These are phyloP conservation scores for Eucalyptus caleyi DNA, from an alignment of 345 rosid species.

Conservation along the genomic window DNA sequence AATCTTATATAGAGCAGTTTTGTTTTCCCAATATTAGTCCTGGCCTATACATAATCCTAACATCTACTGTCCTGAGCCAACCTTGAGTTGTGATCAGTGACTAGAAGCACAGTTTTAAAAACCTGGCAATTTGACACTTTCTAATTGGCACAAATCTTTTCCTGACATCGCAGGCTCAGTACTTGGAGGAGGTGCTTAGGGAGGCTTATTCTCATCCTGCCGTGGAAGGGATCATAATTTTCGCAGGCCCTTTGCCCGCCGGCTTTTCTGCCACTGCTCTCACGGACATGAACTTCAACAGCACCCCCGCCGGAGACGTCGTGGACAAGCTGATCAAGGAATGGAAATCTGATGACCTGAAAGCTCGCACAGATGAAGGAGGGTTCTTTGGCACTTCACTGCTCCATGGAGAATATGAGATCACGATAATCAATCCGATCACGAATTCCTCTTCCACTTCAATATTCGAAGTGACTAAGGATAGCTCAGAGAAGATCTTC, in stretches of 20 bases:
- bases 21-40: too few species aligned
- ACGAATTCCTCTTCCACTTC: conserved; percentile 7
- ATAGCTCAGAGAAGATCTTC: neutral
- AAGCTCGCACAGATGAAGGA: neutral
- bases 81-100: rapidly evolving
- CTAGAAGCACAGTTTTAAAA: neutral
- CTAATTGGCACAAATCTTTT: neutral
- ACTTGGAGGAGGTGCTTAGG: conserved; percentile 50
- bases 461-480: conserved; percentile 18
- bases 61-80: too few species aligned
- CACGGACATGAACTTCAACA: conserved; percentile 31
- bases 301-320: conserved; percentile 39
- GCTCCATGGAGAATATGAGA: conserved; percentile 44
- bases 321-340: conserved; percentile 52
- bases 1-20: neutral
- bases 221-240: conserved; percentile 55
- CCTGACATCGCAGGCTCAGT: neutral
- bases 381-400: conserved; percentile 20
- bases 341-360: conserved; percentile 17
- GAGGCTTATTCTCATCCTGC: conserved; percentile 65
- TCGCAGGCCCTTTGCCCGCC: conserved; percentile 46
- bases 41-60: too few species aligned
- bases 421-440: conserved; percentile 19
- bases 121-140: neutral
- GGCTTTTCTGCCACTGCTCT: conserved; percentile 37